Conservation (phyloP, 2,329 filamentous ascomycete species). For the Calonectria ilicicola region DNA sequence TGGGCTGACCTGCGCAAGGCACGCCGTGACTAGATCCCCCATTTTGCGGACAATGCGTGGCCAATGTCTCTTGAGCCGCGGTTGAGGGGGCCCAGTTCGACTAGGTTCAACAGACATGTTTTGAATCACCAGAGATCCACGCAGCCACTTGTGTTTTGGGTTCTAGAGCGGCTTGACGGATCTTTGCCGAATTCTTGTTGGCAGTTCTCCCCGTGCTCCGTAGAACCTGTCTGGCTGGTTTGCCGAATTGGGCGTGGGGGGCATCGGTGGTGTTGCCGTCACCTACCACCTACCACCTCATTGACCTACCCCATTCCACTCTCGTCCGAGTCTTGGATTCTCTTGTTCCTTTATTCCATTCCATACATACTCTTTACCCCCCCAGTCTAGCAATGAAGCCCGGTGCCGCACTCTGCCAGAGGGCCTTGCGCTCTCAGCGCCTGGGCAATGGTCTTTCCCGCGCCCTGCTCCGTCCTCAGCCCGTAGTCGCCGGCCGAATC, state of each 20-base stretch:
- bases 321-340: conserved; percentile 12
- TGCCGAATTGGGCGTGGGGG: conserved; percentile 15
- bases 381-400: conserved; percentile 30
- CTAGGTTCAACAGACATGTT: background rate
- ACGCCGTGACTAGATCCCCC: background rate
- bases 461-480: conserved; percentile 31
- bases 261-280: conserved; percentile 3
- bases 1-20: background rate
- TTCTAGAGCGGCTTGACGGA: conserved; percentile 14
- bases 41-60: background rate
- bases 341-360: conserved; percentile 12
- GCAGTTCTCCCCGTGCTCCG: conserved; percentile 3
- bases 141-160: conserved; percentile 25
- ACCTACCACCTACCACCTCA: background rate
- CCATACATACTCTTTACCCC: background rate
- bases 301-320: background rate
- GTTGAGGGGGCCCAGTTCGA: conserved; percentile 2
- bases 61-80: background rate
- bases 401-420: conserved; percentile 31
- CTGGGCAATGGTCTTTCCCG: conserved; percentile 11
- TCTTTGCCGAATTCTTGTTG: conserved; percentile 17
- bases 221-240: conserved; percentile 11
- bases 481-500: conserved; percentile 16
- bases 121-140: conserved; percentile 17
- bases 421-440: conserved; percentile 32